Evolutionary conservation across 2,329 filamentous ascomycete genomes (phyloP).

Genomic region (Fusarium temperatum): DNA sequence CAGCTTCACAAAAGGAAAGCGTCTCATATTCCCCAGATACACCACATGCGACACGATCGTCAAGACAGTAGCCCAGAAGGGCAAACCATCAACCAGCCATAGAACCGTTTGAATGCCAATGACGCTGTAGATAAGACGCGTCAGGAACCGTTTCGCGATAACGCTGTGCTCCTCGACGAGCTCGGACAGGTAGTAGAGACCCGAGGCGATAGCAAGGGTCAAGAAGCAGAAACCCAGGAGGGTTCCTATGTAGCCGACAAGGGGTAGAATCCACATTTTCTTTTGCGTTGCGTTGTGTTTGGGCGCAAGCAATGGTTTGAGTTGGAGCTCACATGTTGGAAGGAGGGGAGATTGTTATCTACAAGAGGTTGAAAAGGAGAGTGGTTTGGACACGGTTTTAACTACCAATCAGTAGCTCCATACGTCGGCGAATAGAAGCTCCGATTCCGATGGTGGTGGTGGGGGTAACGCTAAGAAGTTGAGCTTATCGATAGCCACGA

Average conservation of each 20-base stretch:
- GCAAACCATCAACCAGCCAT: conserved; percentile 85
- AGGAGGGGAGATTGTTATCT: conserved; percentile 5
- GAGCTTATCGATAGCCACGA: conserved; percentile 43
- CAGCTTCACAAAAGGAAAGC: conserved; percentile 81
- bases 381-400: conserved; percentile 35
- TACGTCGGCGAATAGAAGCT: not conserved
- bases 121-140: conserved; percentile 83
- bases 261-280: conserved; percentile 96
- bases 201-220: conserved; percentile 95
- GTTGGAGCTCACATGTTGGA: conserved; percentile 38
- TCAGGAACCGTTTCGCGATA: conserved; percentile 86
- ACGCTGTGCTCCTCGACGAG: conserved; percentile 98
- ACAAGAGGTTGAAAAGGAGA: conserved; percentile 14
- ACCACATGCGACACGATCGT: conserved; percentile 83
- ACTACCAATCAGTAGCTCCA: conserved; percentile 33
- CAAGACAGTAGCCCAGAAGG: conserved; percentile 75
- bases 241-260: conserved; percentile 89
- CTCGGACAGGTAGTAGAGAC: conserved; percentile 97
- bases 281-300: conserved; percentile 42
- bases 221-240: conserved; percentile 91
- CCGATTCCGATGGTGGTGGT: not conserved
- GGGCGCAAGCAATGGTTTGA: conserved; percentile 18
- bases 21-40: conserved; percentile 86
- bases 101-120: conserved; percentile 79
- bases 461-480: not conserved